phyloP scores from a whole-genome alignment of 2,329 filamentous ascomycete genomes.

The Penicillium sclerotigenum region DNA sequence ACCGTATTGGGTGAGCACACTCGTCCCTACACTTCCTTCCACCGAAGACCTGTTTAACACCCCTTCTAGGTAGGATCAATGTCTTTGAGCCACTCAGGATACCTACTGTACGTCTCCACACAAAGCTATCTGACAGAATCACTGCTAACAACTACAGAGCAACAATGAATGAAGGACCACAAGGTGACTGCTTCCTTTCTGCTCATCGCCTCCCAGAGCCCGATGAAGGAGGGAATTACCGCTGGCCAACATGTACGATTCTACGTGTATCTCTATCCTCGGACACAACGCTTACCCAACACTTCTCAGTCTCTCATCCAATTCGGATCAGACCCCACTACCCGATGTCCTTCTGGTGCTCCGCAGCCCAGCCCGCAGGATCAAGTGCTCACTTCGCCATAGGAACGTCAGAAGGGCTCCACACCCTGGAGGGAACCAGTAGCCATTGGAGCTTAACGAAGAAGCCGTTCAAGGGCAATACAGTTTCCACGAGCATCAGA shows the following conservation, averaged over 20 bases:
- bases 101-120: constrained; percentile 29
- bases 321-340: constrained; percentile 25
- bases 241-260: constrained; percentile 32
- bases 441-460: constrained; percentile 32
- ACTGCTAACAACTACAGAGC: constrained; percentile 27
- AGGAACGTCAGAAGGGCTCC: constrained; percentile 38
- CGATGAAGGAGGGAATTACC: constrained; percentile 33
- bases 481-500: not conserved
- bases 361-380: constrained; percentile 33
- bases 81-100: constrained; percentile 36
- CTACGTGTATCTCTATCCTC: not conserved
- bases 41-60: not conserved
- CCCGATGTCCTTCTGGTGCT: constrained; percentile 35
- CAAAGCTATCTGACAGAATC: not conserved
- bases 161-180: constrained; percentile 36
- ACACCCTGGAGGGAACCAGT: constrained; percentile 30
- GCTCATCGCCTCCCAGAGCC: constrained; percentile 32
- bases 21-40: not conserved
- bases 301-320: constrained; percentile 24
- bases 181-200: constrained; percentile 33
- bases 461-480: constrained; percentile 12
- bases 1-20: constrained; percentile 30
- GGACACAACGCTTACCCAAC: not conserved
- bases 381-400: constrained; percentile 35
- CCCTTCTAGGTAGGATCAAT: constrained; percentile 34